phyloP scores from a whole-genome alignment of 1,139 yeast species.

The Magnusiomyces magnusii region DNA sequence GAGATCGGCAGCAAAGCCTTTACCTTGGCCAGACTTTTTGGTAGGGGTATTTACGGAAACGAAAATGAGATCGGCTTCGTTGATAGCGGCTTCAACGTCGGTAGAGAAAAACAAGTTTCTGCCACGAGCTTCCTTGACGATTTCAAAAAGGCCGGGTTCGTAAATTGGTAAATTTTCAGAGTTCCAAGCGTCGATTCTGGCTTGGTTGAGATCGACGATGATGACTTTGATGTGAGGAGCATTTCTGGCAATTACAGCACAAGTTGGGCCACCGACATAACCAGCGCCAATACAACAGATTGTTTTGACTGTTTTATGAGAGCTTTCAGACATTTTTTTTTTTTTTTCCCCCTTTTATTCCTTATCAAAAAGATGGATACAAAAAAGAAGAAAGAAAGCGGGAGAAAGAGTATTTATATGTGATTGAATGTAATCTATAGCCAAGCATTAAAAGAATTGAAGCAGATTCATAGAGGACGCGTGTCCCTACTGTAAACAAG shows the following conservation, averaged over 20 bases:
- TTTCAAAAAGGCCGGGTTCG: conserved; percentile 29
- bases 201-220: conserved; percentile 26
- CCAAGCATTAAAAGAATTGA: not conserved
- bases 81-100: conserved; percentile 25
- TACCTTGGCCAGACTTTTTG: conserved; percentile 27
- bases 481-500: not conserved
- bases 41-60: conserved; percentile 31
- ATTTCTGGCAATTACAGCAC: conserved; percentile 25
- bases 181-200: conserved; percentile 29
- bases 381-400: not conserved
- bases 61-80: conserved; percentile 28
- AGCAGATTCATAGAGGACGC: not conserved
- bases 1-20: conserved; percentile 28
- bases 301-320: conserved; percentile 12
- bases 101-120: conserved; percentile 28
- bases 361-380: not conserved
- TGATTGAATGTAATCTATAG: not conserved
- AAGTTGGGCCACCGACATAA: conserved; percentile 28
- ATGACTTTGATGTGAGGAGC: conserved; percentile 26
- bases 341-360: too few relatives aligned
- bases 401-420: not conserved
- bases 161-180: conserved; percentile 27
- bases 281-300: conserved; percentile 30
- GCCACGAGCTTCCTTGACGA: conserved; percentile 25
- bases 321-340: too few relatives aligned